These are phyloP conservation scores for Leishmania lainsoni DNA, from an alignment of 208 protist species.

Conservation along the genomic window DNA sequence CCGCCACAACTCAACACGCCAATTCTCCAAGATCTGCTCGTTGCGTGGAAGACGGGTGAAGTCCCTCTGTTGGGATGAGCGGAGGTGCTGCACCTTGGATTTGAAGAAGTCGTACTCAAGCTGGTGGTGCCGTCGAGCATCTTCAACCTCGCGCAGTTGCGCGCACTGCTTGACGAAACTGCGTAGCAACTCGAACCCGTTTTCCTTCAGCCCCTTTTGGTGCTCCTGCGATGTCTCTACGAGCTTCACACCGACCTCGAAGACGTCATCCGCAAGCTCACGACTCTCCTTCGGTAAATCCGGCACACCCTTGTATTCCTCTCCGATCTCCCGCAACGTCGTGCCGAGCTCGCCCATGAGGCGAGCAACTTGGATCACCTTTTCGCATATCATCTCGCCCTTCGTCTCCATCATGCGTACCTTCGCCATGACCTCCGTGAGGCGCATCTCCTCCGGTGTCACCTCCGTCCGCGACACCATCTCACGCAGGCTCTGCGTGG, in stretches of 20 bases:
- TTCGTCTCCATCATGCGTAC: conserved; percentile 51
- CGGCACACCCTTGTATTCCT: conserved; percentile 66
- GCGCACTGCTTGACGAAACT: conserved; percentile 46
- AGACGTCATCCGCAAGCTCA: conserved; percentile 57
- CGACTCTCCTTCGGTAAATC: conserved; percentile 56
- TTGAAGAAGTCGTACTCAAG: conserved; percentile 87
- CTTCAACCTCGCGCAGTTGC: conserved; percentile 57
- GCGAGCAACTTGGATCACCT: conserved; percentile 53
- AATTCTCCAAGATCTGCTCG: conserved; percentile 73
- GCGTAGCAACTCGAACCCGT: conserved; percentile 64
- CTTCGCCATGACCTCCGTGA: conserved; percentile 51
- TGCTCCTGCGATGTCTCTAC: conserved; percentile 55
- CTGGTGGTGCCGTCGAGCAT: conserved; percentile 52
- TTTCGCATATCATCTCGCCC: conserved; percentile 48
- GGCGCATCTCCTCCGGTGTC: conserved; percentile 36
- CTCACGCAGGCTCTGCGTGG: conserved; percentile 80
- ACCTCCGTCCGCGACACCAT: conserved; percentile 45
- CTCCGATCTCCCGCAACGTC: conserved; percentile 70
- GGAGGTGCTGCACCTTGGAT: conserved; percentile 68
- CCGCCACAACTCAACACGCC: conserved; percentile 78
- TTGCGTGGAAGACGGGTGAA: conserved; percentile 74
- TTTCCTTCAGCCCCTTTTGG: conserved; percentile 58
- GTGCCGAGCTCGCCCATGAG: conserved; percentile 77
- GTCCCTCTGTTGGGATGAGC: conserved; percentile 53
- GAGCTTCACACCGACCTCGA: conserved; percentile 54